Base-by-base conservation (phyloP, 2,329 filamentous ascomycete genomes). In the Botryosphaeria dothidea region DNA sequence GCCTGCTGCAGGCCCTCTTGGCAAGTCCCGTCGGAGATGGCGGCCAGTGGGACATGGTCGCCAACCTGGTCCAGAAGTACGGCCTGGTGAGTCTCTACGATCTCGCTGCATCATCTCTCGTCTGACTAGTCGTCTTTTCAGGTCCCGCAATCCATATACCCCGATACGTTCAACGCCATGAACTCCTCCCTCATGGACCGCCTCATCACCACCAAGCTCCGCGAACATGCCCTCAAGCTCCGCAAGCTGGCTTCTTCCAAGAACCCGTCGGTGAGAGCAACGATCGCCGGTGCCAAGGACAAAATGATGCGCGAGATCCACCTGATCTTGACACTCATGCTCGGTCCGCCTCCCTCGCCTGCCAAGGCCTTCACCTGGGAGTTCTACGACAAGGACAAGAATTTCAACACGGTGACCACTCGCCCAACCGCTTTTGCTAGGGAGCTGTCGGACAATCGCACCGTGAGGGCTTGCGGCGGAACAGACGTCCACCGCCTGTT, bases 31-130 rank as follows among this genome's bases (percentile, higher is more conserved):
- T 95, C 4, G 86, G 85, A 7, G 93, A 96, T 73, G 92, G 93
- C 29, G 92, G 93, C 0, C 92, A 96, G 76, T 96, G 92, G 92
- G 92, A 96, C 76, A 96, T 96, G 92, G 90, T 93, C 2, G 90
- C 88, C 69, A 96, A 96, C 72, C 81, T 96, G 9, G 91, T 96
- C 4, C 80, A 86, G 49, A 96, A 96, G 79, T 96, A 96, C 73
- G 93, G 93, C 29, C 85, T 96, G n/a, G 89, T 63, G 54, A 43
- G 60, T 29, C 15, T 21, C 29, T 27, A 19, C 41, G n/a, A 54
- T 11, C 9, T 8, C 19, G 11, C 45, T 25, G 45, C 4, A 3
- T 8, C 19, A 9, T 4, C 4, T 25, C 15, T n/a, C 21, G 19
- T 25, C 19, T 23, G 27, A 9, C 34, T 3, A 27, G n/a, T n/a